Evolutionary conservation across 768 basidiomycete species (phyloP).

Genomic region (Pulveroboletus sp.): DNA sequence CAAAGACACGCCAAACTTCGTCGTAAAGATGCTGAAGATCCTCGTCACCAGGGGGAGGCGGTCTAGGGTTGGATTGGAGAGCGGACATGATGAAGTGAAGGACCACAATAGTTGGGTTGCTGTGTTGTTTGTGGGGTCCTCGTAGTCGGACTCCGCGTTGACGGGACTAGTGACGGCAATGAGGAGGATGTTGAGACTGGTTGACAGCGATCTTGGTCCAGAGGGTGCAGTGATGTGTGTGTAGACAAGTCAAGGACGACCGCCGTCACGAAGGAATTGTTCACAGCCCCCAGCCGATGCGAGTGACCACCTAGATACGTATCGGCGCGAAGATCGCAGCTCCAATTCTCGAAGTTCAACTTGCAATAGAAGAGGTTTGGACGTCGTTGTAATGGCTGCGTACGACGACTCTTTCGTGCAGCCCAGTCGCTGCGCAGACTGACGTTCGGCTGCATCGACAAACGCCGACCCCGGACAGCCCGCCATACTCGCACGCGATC

Average conservation of each 20-base stretch:
- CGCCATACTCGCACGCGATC: neutral
- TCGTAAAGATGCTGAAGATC: conserved; percentile 73
- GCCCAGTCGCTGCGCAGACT: neutral
- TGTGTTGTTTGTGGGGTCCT: neutral
- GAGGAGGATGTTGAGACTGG: neutral
- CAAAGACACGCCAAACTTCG: conserved; percentile 67
- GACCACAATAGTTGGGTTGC: neutral
- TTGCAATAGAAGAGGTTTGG: neutral
- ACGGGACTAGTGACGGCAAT: neutral
- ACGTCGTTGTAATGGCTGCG: neutral
- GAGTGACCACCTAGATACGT: neutral
- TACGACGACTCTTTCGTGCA: neutral
- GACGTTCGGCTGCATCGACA: neutral
- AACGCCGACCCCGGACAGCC: neutral
- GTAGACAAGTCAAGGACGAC: conserved; percentile 1
- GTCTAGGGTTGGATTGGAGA: conserved; percentile 31
- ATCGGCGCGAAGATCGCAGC: neutral
- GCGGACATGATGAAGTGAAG: conserved; percentile 31
- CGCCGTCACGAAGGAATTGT: neutral
- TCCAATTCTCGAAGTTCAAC: too few species aligned
- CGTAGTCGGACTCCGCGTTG: neutral
- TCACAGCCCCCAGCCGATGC: conserved; percentile 3
- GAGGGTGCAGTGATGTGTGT: neutral
- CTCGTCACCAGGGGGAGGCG: conserved; percentile 53
- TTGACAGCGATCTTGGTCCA: neutral